Percentiles rank a stretch among this genome's conserved stretches.
phyloP scores from a whole-genome alignment of 495 filamentous ascomycete genomes.

The Podospora fimiseda region DNA sequence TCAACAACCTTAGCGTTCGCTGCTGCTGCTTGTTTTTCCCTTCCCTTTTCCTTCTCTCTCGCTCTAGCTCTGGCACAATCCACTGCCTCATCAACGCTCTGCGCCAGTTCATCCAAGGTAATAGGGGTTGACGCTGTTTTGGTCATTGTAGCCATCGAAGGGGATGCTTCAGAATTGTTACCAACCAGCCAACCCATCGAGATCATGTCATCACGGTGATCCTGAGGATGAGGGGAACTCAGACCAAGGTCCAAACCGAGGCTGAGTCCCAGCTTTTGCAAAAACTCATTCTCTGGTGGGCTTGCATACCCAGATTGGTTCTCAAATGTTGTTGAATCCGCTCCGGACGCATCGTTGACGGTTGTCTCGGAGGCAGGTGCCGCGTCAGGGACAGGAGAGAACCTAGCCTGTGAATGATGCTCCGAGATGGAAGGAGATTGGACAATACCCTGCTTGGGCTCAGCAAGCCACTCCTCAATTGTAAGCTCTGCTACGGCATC shows the following conservation, averaged over 20 bases:
- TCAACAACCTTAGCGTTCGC: not conserved
- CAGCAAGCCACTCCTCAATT: slow-evolving; percentile 29
- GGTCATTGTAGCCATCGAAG: not conserved
- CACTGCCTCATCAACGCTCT: slow-evolving; percentile 17
- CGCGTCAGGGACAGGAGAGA: not conserved
- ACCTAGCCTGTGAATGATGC: not conserved
- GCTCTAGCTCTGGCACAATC: slow-evolving; percentile 11
- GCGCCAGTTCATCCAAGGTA: slow-evolving; percentile 16
- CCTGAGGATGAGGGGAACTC: not conserved
- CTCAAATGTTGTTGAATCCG: not conserved
- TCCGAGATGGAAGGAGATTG: not conserved
- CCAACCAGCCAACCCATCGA: slow-evolving; percentile 1
- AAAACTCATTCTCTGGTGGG: not conserved
- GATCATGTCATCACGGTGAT: not conserved
- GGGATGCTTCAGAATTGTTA: not conserved
- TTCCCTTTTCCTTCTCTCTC: slow-evolving; percentile 5
- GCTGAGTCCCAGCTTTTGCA: not conserved
- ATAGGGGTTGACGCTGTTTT: slow-evolving; percentile 7
- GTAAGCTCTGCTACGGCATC: slow-evolving; percentile 22
- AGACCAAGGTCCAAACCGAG: not conserved
- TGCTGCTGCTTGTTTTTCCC: not conserved
- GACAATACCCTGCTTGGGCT: slow-evolving; percentile 9
- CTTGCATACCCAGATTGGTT: not conserved
- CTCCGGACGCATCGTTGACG: not conserved
- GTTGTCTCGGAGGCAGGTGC: not conserved